These are phyloP conservation scores for Diatrype stigma DNA, from an alignment of 2,329 filamentous ascomycete species.

Conservation along the genomic window DNA sequence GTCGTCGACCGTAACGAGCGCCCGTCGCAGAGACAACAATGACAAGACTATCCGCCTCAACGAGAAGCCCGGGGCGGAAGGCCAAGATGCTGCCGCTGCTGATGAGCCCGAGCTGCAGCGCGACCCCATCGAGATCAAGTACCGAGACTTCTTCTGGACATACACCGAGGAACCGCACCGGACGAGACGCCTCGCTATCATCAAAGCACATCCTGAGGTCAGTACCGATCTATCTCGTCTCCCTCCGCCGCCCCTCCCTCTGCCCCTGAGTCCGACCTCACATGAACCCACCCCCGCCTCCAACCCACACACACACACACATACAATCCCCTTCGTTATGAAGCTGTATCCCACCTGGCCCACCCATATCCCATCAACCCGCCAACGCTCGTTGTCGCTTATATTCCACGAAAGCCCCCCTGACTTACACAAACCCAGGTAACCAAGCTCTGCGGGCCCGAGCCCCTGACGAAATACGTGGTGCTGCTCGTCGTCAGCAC, in stretches of 20 bases:
- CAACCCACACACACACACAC: too few species aligned
- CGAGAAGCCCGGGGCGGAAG: conserved; percentile 8
- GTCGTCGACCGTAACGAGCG: conserved; percentile 24
- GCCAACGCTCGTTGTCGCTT: too few species aligned
- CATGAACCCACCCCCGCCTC: conserved; percentile 1
- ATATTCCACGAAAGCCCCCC: too few species aligned
- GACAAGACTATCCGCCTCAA: conserved; percentile 22
- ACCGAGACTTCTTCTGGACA: conserved; percentile 88
- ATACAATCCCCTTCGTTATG: too few species aligned
- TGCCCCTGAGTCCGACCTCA: conserved; percentile 13
- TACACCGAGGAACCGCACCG: conserved; percentile 98
- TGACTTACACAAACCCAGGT: conserved; percentile 68
- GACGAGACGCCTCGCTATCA: conserved; percentile 85
- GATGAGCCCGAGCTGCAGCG: conserved; percentile 22
- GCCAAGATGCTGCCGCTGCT: conserved; percentile 3
- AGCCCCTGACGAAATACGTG: conserved; percentile 92
- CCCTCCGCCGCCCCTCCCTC: conserved; percentile 3
- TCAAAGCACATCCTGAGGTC: conserved; percentile 97
- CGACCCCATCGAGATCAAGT: conserved; percentile 36
- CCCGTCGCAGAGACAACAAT: conserved; percentile 13
- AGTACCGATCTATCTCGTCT: conserved; percentile 7
- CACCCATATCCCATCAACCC: too few species aligned
- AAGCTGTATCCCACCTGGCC: too few species aligned
- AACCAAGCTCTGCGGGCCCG: conserved; percentile 92
- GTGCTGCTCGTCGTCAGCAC: conserved; percentile 79